Evolutionary conservation across 1,284 basidiomycete genomes (phyloP), one percentile per base, ranked within the genome.

Genomic region (Rhodotorula sp.): DNA sequence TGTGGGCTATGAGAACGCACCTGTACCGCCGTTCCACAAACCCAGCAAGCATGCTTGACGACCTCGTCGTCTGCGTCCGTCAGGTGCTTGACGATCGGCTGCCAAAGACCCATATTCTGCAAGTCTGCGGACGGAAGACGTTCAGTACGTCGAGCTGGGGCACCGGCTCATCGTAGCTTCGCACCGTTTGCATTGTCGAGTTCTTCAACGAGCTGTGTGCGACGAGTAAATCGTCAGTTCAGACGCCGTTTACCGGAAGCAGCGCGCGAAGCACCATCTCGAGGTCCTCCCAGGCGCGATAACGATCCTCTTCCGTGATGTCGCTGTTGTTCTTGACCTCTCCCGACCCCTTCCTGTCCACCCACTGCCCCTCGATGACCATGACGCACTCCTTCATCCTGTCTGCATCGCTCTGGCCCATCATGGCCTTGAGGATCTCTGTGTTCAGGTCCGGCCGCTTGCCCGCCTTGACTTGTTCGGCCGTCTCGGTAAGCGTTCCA

Each of bases 121-220:
- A 99, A 84, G 82, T 98, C 91, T 92, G 73, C 27, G 19, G 8
- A 20, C 13, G 8, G 55, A 8, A 59, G 27, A 54, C 34, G 20
- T 62, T 58, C 53, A 72, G 64, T 64, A 46, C 17, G 49, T 13
- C 48, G 29, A 30, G 2, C n/a, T 22, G 7, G 24, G 13, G 22
- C 10, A n/a, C n/a, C 10, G 53, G 30, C 46, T 4, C 7, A 11
- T 30, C 20, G 24, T 24, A 3, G 29, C 4, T 7, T 32, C 85
- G 68, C 74, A 90, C 90, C 89, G 79, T 94, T 97, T 4, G 95
- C 94, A 80, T 99, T 99, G 79, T 99, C 95, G 67, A 99, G 92
- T 57, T 87, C 86, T 80, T 98, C 94, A 73, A 97, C 86, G 34
- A 98, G 84, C 71, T 92, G 93, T 29, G 29, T 4, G 27, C 6